phyloP scores from a whole-genome alignment of 2,329 filamentous ascomycete genomes.

The Dactylonectria macrodidyma region DNA sequence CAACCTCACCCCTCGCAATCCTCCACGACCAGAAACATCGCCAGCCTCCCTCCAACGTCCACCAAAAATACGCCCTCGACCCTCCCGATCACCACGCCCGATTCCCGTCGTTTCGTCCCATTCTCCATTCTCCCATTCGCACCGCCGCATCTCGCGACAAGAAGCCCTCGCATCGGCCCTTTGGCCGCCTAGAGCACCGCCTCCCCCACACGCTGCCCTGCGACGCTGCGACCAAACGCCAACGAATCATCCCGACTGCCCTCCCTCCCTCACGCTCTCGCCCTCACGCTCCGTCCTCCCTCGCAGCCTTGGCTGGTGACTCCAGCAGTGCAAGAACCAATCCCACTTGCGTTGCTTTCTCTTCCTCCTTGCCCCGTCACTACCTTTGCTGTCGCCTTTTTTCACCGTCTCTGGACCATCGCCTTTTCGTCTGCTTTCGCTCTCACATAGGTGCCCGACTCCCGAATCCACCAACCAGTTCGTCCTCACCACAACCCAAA shows the following conservation, averaged over 20 bases:
- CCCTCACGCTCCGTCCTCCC: conserved; percentile 24
- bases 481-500: conserved; percentile 13
- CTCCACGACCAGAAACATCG: neutral
- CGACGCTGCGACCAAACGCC: conserved; percentile 28
- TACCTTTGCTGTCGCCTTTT: conserved; percentile 16
- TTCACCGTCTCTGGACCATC: conserved; percentile 3
- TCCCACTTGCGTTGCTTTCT: neutral
- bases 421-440: conserved; percentile 13
- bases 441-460: conserved; percentile 28
- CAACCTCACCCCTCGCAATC: too few relatives aligned
- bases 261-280: conserved; percentile 27
- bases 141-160: neutral
- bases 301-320: conserved; percentile 30
- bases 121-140: neutral
- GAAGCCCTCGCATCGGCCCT: neutral
- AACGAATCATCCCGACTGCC: conserved; percentile 32
- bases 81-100: neutral
- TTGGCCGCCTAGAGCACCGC: conserved; percentile 19
- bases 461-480: conserved; percentile 12
- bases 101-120: neutral
- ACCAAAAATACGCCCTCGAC: neutral
- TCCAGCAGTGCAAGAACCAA: conserved; percentile 23
- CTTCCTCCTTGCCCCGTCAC: conserved; percentile 15
- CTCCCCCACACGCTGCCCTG: conserved; percentile 2
- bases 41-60: neutral